Evolutionary conservation across 371 early-diverging fungal genomes (phyloP).

Genomic region (Saksenaea oblongispora): DNA sequence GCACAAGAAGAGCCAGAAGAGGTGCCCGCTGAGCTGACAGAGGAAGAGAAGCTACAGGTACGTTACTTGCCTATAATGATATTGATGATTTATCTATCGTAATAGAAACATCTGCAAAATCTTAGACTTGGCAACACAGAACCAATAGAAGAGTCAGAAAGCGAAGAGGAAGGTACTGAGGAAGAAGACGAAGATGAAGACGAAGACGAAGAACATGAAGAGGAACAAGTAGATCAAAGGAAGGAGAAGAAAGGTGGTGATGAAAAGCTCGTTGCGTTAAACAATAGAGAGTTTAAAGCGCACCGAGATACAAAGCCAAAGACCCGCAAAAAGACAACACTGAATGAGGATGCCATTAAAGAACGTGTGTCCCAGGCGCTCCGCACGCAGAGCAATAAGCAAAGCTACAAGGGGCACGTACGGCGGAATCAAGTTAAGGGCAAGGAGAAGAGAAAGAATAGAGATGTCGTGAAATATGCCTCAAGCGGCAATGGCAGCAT

Average conservation of each 20-base stretch:
- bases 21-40: conserved; percentile 24
- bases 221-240: conserved; percentile 29
- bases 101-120: conserved; percentile 24
- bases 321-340: conserved; percentile 30
- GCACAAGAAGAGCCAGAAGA: conserved; percentile 32
- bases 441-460: conserved; percentile 55
- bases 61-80: not conserved
- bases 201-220: conserved; percentile 27
- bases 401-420: conserved; percentile 30
- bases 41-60: conserved; percentile 27
- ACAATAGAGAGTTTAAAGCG: conserved; percentile 62
- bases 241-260: conserved; percentile 28
- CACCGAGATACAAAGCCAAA: conserved; percentile 49
- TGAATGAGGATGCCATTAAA: conserved; percentile 57
- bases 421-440: conserved; percentile 58
- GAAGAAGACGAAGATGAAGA: conserved; percentile 30
- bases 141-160: conserved; percentile 17
- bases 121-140: conserved; percentile 46
- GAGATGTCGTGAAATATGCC: conserved; percentile 32
- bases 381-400: conserved; percentile 34
- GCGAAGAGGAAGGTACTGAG: conserved; percentile 25
- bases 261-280: conserved; percentile 33
- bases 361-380: conserved; percentile 59
- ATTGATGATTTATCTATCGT: not conserved
- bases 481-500: conserved; percentile 35